Conservation (phyloP, 2,329 filamentous ascomycete genomes). For the Talaromyces amestolkiae region DNA sequence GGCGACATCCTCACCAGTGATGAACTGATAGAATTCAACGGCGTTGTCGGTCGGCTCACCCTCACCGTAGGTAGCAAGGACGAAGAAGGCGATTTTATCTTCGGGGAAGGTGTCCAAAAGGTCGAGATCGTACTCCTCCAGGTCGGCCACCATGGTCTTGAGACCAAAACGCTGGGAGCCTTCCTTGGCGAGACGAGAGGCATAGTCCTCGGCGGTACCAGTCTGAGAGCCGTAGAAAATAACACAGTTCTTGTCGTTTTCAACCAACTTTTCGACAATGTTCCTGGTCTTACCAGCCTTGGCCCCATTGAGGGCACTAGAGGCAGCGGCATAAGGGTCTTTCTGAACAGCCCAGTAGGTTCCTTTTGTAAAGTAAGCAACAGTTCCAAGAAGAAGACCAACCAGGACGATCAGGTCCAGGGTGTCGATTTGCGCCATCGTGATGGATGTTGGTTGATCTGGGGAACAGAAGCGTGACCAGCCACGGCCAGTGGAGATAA, state of each 20-base stretch:
- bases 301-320: constrained; percentile 63
- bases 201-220: constrained; percentile 97
- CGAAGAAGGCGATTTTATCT: constrained; percentile 91
- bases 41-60: constrained; percentile 98
- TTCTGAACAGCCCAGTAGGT: constrained; percentile 86
- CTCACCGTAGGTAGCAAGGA: constrained; percentile 95
- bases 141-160: constrained; percentile 96
- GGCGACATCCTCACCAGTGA: constrained; percentile 73
- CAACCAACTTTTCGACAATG: constrained; percentile 93
- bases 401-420: constrained; percentile 90
- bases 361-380: constrained; percentile 97
- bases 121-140: constrained; percentile 97
- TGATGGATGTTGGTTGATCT: constrained; percentile 24
- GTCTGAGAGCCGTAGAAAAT: constrained; percentile 99
- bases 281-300: constrained; percentile 85
- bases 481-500: not conserved
- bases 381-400: constrained; percentile 76
- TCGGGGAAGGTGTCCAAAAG: constrained; percentile 84
- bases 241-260: constrained; percentile 93
- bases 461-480: constrained; percentile 4
- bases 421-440: constrained; percentile 94
- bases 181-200: constrained; percentile 92
- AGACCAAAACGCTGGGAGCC: constrained; percentile 93
- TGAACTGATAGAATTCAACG: constrained; percentile 97
- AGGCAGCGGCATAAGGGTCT: constrained; percentile 81